Conservation (phyloP, 148 eudicot species). For the Talinum fruticosum region DNA sequence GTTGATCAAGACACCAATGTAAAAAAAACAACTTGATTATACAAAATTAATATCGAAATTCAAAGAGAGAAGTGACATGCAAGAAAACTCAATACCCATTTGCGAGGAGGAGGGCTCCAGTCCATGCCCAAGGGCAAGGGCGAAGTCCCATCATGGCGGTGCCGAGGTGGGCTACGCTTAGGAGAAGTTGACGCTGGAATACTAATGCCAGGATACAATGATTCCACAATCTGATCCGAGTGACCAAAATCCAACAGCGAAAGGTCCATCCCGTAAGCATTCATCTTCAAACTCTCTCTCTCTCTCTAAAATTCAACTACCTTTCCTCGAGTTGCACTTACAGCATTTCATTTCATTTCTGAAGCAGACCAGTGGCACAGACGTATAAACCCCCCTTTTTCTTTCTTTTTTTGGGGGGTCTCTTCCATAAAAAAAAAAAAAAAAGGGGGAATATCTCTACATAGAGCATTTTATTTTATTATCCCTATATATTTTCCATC, state of each 20-base stretch:
- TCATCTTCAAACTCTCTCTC: slow-evolving; percentile 24
- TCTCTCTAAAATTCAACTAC: neutral
- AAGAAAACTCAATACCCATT: slow-evolving; percentile 48
- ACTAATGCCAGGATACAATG: slow-evolving; percentile 24
- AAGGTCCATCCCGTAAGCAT: slow-evolving; percentile 44
- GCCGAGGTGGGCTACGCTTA: slow-evolving; percentile 35
- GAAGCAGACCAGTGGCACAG: neutral
- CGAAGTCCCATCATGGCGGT: slow-evolving; percentile 84
- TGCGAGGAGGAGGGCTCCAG: slow-evolving; percentile 81
- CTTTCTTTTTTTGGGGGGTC: neutral
- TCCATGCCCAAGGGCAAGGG: slow-evolving; percentile 96
- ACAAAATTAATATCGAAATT: neutral
- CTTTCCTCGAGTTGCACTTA: neutral
- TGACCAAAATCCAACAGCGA: slow-evolving; percentile 49
- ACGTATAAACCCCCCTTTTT: neutral
- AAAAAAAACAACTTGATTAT: neutral
- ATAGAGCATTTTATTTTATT: too few relatives aligned
- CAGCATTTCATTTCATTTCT: neutral
- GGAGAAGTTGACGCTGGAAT: slow-evolving; percentile 18
- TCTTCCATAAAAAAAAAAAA: too few relatives aligned
- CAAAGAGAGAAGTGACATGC: neutral
- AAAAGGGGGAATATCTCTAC: too few relatives aligned
- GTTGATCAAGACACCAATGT: neutral
- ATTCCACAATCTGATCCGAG: slow-evolving; percentile 45
- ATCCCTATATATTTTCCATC: too few relatives aligned